phyloP scores from a whole-genome alignment of 2,329 filamentous ascomycete genomes.

The Lachnellula suecica region DNA sequence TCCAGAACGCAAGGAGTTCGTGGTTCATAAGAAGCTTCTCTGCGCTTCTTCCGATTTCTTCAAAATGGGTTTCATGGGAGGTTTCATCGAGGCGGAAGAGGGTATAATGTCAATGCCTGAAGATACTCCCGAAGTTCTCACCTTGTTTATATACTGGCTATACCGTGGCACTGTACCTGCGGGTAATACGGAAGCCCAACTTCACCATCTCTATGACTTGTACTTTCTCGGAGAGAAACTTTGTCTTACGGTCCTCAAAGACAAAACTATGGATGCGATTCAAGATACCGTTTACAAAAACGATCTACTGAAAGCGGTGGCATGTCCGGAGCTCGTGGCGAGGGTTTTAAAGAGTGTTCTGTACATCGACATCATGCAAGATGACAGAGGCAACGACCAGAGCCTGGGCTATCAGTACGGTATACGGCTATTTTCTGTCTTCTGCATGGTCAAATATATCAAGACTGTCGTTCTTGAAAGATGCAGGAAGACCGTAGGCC shows the following conservation, averaged over 20 bases:
- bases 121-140: background rate
- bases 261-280: background rate
- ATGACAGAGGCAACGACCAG: too few relatives aligned
- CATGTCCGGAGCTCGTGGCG: too few relatives aligned
- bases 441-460: too few relatives aligned
- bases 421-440: too few relatives aligned
- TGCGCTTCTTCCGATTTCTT: constrained; percentile 17
- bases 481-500: too few relatives aligned
- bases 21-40: constrained; percentile 17
- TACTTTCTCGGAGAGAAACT: constrained; percentile 12
- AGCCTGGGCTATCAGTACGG: too few relatives aligned
- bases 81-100: background rate
- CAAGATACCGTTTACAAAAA: too few relatives aligned
- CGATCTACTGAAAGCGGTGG: too few relatives aligned
- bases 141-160: background rate
- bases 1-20: constrained; percentile 3
- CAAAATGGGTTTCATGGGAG: background rate
- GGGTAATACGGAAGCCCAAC: background rate
- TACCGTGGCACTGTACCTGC: background rate
- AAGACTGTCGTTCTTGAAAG: too few relatives aligned
- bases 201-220: too few relatives aligned
- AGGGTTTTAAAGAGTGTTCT: too few relatives aligned
- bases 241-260: background rate
- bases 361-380: too few relatives aligned
- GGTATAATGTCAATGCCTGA: constrained; percentile 8